Evolutionary conservation across 805 yeast species (phyloP), one percentile per base, ranked within the genome.

Genomic region (Lipomyces japonicus): DNA sequence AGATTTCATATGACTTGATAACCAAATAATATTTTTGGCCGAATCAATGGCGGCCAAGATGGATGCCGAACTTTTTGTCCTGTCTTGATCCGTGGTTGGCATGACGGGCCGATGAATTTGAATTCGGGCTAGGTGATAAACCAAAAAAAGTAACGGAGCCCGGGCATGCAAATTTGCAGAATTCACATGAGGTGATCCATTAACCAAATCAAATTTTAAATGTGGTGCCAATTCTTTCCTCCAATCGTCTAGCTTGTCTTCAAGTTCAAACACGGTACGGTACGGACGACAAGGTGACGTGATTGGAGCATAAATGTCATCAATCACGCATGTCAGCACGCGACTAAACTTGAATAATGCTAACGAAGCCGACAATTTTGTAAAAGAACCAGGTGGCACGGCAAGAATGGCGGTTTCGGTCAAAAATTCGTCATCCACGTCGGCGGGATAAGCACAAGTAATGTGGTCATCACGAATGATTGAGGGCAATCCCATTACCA

Each of bases 401-500:
- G 50, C 36, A 6, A 48, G 58, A 39, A 31, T 47, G 25, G 50
- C 39, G 37, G 23, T 38, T 32, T 24, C 62, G 25, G 47, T 45
- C 30, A 62, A 43, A 22, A 42, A 55, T 31, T 65, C 67, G 28
- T 62, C 66, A 22, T 62, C 68, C 35, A 59, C 53, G 24, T 55
- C 58, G 1, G 58, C 22, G 4, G 96, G 96, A 60, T 85, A 68
- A 0, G 91, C 90, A 71, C 95, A 87, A 65, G 87, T 95, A 44
- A 88, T 80, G 64, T 86, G 95, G 61, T 78, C 79, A 63, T 86
- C 95, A 61, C 84, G 84, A 24, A 88, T 68, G 42, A 87, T 68
- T 55, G 95, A 71, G 3, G 96, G 96, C 34, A 86, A 86, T 40
- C 96, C 96, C 42, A 88, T 68, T 51, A 81, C 81, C 52, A 86